These are phyloP conservation scores for Trametes meyenii DNA, from an alignment of 768 basidiomycete species.

Conservation along the genomic window DNA sequence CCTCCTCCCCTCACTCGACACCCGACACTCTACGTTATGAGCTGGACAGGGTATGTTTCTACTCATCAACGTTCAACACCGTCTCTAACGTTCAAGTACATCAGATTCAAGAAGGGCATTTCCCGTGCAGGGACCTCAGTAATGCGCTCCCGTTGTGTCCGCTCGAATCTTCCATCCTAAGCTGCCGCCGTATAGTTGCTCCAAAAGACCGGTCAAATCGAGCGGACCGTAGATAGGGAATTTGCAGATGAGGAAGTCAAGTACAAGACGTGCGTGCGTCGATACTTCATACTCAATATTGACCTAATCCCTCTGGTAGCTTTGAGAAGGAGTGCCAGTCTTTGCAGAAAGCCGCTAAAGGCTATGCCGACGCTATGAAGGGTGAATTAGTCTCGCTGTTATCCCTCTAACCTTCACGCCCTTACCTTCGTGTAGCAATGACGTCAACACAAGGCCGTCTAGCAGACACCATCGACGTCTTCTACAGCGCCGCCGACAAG, in stretches of 20 bases:
- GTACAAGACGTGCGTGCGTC: constrained; percentile 73
- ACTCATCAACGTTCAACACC: not conserved
- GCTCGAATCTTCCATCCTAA: not conserved
- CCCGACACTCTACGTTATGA: constrained; percentile 9
- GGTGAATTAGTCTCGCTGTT: constrained; percentile 49
- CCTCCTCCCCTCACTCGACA: constrained; percentile 3
- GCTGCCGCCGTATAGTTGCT: constrained; percentile 58
- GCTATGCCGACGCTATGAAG: constrained; percentile 93
- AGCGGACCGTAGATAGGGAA: constrained; percentile 92
- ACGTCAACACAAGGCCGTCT: constrained; percentile 89
- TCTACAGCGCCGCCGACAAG: constrained; percentile 86
- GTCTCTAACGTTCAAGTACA: not conserved
- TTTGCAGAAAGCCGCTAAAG: constrained; percentile 94
- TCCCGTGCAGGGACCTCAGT: constrained; percentile 23
- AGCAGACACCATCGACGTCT: constrained; percentile 90
- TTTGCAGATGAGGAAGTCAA: constrained; percentile 92
- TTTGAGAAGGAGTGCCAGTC: constrained; percentile 96
- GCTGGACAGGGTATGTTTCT: constrained; percentile 20
- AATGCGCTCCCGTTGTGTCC: not conserved
- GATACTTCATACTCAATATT: not conserved
- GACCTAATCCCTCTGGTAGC: constrained; percentile 43
- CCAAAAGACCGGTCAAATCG: constrained; percentile 98
- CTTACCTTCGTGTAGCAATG: constrained; percentile 65
- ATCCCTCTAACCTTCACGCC: not conserved
- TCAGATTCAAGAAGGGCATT: constrained; percentile 25